Base-by-base conservation (phyloP, 1,139 yeast species). In the Sporopachydermia cereana region DNA sequence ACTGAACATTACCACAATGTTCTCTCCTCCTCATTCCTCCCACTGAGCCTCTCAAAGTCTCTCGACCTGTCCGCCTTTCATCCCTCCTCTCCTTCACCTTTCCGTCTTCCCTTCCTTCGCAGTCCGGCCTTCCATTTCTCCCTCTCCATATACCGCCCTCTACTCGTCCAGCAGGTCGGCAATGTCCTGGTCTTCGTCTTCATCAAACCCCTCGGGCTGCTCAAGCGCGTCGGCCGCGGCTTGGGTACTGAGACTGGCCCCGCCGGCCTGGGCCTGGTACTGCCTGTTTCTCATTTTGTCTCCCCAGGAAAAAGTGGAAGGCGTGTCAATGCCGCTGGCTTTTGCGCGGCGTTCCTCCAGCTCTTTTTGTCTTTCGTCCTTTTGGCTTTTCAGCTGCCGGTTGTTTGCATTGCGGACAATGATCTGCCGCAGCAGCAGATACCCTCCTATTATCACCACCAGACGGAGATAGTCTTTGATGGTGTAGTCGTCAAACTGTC, bases 401-500 rank as follows among this genome's bases (percentile, higher is more conserved):
- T 20, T 9, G 16, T 39, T 7, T 7, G 36, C 41, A 30, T 41
- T 14, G 20, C 36, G 30, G 16, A 41, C 31, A 14, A 23, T 39
- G 16, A 41, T 41, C 31, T 23, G 60, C 3, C 60, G 56, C 22
- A 56, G 41, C 7, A 56, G 46, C 41, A 57, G 44, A 43, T 57
- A 57, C 5, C 50, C 52, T 27, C 55, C 50, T 24, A 57, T 48
- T 30, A 57, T 54, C 17, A 55, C 44, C 23, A 53, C 48, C 39
- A 57, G 48, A 17, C 60, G 57, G 30, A 57, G 47, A 45, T 55
- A 57, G 49, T 57, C 55, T 48, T 52, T 53, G 36, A 50, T 44
- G 27, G 47, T 42, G 45, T 51, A 56, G 43, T 51, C 51, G 24
- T 47, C 42, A 24, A 52, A 39, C 14, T 45, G 42, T 24, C 50